Evolutionary conservation across 2,329 filamentous ascomycete species (phyloP).

Genomic region (Cladosporium sp.): DNA sequence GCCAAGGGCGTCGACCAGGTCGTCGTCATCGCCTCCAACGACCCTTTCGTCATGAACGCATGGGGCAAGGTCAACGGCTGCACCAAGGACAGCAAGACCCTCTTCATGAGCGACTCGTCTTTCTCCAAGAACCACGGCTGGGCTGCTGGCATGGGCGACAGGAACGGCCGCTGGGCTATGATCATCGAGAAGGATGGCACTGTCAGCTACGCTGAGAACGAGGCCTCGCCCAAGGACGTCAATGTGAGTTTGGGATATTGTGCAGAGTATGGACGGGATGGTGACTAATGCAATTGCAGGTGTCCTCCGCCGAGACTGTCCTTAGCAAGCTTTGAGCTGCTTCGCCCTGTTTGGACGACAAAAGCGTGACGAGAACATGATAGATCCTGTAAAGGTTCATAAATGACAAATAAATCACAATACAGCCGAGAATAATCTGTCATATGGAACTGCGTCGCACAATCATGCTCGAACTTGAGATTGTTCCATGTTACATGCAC

Average conservation of each 20-base stretch:
- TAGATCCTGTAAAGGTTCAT: slow-evolving; percentile 13
- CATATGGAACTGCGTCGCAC: not conserved
- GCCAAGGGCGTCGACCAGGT: slow-evolving; percentile 80
- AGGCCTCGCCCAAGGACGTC: slow-evolving; percentile 55
- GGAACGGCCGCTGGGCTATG: slow-evolving; percentile 77
- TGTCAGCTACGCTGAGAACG: slow-evolving; percentile 76
- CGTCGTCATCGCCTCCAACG: slow-evolving; percentile 80
- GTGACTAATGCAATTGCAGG: slow-evolving; percentile 32
- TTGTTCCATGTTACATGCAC: not conserved
- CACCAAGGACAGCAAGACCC: slow-evolving; percentile 68
- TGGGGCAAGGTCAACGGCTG: slow-evolving; percentile 87
- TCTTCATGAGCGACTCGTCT: slow-evolving; percentile 77
- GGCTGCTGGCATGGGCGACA: slow-evolving; percentile 65
- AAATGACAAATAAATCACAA: not conserved
- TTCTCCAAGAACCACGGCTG: slow-evolving; percentile 81
- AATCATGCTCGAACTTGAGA: not conserved
- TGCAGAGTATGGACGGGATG: not conserved
- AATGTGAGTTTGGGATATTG: slow-evolving; percentile 40
- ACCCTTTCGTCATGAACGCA: slow-evolving; percentile 82
- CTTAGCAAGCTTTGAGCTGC: slow-evolving; percentile 47
- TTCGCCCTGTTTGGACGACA: not conserved
- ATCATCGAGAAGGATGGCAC: slow-evolving; percentile 77
- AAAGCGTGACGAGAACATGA: slow-evolving; percentile 11
- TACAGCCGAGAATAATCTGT: not conserved
- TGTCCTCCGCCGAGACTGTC: slow-evolving; percentile 50